Conservation (phyloP, 768 basidiomycete species). For the Pholiota molesta region DNA sequence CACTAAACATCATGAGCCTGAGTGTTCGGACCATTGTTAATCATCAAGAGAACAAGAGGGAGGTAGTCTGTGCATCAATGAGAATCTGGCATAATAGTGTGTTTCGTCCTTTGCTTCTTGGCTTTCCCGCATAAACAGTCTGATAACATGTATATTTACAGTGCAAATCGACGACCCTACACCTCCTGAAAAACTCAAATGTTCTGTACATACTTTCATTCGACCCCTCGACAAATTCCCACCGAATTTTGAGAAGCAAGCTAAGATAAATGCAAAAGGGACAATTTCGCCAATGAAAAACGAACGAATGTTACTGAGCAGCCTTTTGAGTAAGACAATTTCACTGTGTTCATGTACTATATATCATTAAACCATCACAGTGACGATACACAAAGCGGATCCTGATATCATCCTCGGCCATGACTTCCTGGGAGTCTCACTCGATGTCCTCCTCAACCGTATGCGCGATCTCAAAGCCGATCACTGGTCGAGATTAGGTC, state of each 20-base stretch:
- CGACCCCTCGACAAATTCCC: conserved; percentile 90
- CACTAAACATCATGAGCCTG: conserved; percentile 89
- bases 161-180: conserved; percentile 91
- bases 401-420: conserved; percentile 96
- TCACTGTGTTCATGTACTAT: background rate
- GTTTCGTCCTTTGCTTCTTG: conserved; percentile 18
- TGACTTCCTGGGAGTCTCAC: conserved; percentile 86
- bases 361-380: conserved; percentile 35
- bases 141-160: conserved; percentile 29
- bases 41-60: conserved; percentile 91
- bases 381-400: conserved; percentile 80
- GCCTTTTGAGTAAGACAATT: conserved; percentile 62
- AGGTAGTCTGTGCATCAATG: conserved; percentile 84
- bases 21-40: conserved; percentile 91
- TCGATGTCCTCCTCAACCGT: conserved; percentile 89
- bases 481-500: conserved; percentile 92
- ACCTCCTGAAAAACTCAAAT: conserved; percentile 85
- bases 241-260: conserved; percentile 74
- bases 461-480: conserved; percentile 91
- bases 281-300: conserved; percentile 74
- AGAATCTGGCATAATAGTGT: conserved; percentile 77
- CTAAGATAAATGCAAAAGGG: conserved; percentile 65
- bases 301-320: conserved; percentile 86
- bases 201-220: conserved; percentile 84
- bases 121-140: too few relatives aligned